Conservation (phyloP, 306 rosid genomes). For the Senna tora region DNA sequence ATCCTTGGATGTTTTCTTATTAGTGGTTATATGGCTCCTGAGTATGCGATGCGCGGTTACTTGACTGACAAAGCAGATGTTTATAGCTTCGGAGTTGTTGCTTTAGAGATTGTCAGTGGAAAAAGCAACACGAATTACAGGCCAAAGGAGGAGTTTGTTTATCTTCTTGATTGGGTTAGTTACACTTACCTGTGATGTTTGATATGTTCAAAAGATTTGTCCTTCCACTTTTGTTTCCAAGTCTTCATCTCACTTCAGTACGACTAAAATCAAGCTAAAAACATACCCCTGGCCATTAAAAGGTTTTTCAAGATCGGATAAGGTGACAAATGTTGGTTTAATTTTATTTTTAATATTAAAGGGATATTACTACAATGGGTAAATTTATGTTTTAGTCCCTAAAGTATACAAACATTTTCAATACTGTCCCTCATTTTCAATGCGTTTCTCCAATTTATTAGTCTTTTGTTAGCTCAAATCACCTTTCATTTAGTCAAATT, state of each 20-base stretch:
- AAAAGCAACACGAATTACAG: constrained; percentile 62
- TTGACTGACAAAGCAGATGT: constrained; percentile 78
- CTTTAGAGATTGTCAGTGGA: constrained; percentile 77
- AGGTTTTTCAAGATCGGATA: neutral
- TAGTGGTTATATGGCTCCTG: constrained; percentile 90
- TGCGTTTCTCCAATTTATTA: neutral
- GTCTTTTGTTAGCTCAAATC: neutral
- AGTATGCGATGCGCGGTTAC: constrained; percentile 77
- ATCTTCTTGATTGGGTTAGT: constrained; percentile 86
- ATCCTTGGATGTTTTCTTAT: constrained; percentile 30
- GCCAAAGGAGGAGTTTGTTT: constrained; percentile 70
- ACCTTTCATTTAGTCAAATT: neutral
- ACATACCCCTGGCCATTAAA: neutral
- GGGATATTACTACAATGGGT: neutral
- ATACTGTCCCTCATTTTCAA: neutral
- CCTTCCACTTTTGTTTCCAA: neutral
- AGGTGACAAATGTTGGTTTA: neutral
- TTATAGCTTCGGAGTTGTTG: constrained; percentile 74
- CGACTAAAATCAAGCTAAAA: neutral
- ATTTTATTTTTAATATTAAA: neutral
- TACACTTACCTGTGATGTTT: neutral
- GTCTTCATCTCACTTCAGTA: no score
- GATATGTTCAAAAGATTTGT: neutral
- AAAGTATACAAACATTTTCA: neutral
- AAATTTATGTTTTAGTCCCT: neutral